A percentile compares a stretch with the other conserved stretches of the same genome.
phyloP scores from a whole-genome alignment of 345 rosid genomes.

The Tarenaya hassleriana region DNA sequence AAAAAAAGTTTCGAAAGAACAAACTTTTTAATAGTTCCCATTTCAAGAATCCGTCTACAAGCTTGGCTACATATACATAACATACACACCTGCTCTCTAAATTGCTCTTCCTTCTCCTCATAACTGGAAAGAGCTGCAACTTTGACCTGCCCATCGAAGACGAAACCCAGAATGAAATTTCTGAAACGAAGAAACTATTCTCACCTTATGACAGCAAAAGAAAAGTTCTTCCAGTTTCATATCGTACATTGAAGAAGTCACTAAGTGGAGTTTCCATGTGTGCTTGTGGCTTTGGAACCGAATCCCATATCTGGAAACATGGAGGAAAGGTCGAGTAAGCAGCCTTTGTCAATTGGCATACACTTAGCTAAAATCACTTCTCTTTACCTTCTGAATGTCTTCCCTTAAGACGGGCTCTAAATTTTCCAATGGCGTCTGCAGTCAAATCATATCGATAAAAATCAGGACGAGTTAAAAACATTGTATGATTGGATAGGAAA shows the following conservation, averaged over 20 bases:
- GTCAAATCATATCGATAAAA: background rate
- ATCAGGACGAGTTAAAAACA: slow-evolving; percentile 10
- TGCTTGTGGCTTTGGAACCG: slow-evolving; percentile 86
- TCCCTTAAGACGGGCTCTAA: slow-evolving; percentile 87
- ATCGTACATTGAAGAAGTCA: slow-evolving; percentile 82
- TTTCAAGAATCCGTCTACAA: slow-evolving; percentile 7
- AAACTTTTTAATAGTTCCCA: background rate
- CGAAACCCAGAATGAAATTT: slow-evolving; percentile 15
- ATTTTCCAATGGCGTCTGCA: slow-evolving; percentile 87
- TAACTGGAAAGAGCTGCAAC: slow-evolving; percentile 94
- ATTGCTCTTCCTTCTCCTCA: slow-evolving; percentile 95
- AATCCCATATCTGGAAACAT: slow-evolving; percentile 95
- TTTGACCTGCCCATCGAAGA: slow-evolving; percentile 56
- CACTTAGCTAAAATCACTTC: slow-evolving; percentile 10
- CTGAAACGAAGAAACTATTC: slow-evolving; percentile 1
- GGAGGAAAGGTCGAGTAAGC: slow-evolving; percentile 15
- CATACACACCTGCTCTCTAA: slow-evolving; percentile 83
- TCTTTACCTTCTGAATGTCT: slow-evolving; percentile 82
- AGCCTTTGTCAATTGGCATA: slow-evolving; percentile 15
- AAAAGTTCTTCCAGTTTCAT: slow-evolving; percentile 12
- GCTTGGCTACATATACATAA: slow-evolving; percentile 11
- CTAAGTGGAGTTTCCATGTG: slow-evolving; percentile 80
- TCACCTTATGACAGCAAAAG: background rate
- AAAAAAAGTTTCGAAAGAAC: slow-evolving; percentile 3
- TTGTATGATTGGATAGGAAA: slow-evolving; percentile 1